Evolutionary conservation across 345 rosid species (phyloP), one percentile per base, ranked within the genome.

Genomic region (Hibiscus syriacus): DNA sequence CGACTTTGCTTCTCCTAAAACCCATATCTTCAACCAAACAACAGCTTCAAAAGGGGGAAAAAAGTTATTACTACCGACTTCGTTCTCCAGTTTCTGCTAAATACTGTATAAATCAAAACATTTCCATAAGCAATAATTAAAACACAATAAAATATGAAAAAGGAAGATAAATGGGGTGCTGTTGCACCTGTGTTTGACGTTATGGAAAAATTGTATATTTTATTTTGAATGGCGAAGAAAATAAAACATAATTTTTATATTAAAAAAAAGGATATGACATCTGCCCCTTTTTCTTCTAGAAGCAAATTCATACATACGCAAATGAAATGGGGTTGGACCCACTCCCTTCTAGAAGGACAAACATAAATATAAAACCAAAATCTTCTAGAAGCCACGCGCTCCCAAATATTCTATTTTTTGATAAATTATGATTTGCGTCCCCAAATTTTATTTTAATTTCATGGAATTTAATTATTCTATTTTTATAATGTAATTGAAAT

Each of bases 1-100:
- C 72, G 5, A 65, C 73, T 1, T 70, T 70, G 8, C 49, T 72
- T 64, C 60, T 71, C 17, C 50, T 45, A 68, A 73, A 53, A n/a
- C 70, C 69, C 74, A 74, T 38, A 39, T 76, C 55, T 16, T 17
- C 1, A 5, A 48, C 6, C 53, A 48, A 48, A 17, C 53, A 32
- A 17, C 23, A 49, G 19, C 2, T 17, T 2, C 11, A 30, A 38
- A 49, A n/a, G 22, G 17, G n/a, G n/a, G n/a, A n/a, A n/a, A n/a
- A 6, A 48, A 48, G 4, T n/a, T n/a, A n/a, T n/a, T 5, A 0
- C 49, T 13, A 14, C 49, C 0, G 49, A 45, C 59, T 50, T 32
- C 5, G 69, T n/a, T 32, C 11, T 66, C 0, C 30, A 32, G 30
- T 16, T 6, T 13, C 13, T 43, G 11, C 39, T 36, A 36, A 7